Evolutionary conservation across 805 yeast species (phyloP), one percentile per base, ranked within the genome.

Genomic region (Kuraishia floccosa): DNA sequence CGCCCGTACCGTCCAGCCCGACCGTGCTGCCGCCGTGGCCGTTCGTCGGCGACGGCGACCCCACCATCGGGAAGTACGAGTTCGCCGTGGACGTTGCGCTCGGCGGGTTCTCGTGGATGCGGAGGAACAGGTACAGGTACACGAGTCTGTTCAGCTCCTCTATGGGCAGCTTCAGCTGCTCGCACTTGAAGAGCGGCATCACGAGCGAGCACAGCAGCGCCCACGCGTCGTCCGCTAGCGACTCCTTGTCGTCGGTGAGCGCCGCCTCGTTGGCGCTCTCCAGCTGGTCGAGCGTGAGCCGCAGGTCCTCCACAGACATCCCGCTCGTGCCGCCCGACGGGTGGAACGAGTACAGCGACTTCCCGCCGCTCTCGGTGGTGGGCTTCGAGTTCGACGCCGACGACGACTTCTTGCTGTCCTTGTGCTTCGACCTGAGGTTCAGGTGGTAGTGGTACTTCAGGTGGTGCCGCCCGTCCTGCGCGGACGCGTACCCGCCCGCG

Each of bases 61-160:
- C 10, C n/a, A n/a, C n/a, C n/a, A n/a, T n/a, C n/a, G n/a, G n/a
- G n/a, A n/a, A n/a, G n/a, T 12, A 11, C 16, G 16, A n/a, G 18
- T 15, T 15, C 15, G 13, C 11, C 6, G 8, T 12, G 13, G 26
- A 24, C 8, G 13, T 7, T n/a, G n/a, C n/a, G n/a, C n/a, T n/a
- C 6, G 28, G 28, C 17, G 28, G n/a, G 18, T 9, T 6, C 25
- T 28, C 30, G 13, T 28, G 30, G 4, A 20, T 32, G 19, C 55
- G 37, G 6, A 57, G 36, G 16, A 46, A 40, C n/a, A 54, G 32
- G 36, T 56, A 55, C 7, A 57, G 31, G 15, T 49, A 48, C 2
- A 72, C 65, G 32, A 72, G 49, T 27, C 59, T 62, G 41, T 72
- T 73, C 15, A 68, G 49, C 41, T 74, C 78, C 38, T 75, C 82